Percentiles rank a stretch among this genome's conserved stretches.
phyloP scores from a whole-genome alignment of 2,329 filamentous ascomycete genomes.

The Sporothrix sp. region DNA sequence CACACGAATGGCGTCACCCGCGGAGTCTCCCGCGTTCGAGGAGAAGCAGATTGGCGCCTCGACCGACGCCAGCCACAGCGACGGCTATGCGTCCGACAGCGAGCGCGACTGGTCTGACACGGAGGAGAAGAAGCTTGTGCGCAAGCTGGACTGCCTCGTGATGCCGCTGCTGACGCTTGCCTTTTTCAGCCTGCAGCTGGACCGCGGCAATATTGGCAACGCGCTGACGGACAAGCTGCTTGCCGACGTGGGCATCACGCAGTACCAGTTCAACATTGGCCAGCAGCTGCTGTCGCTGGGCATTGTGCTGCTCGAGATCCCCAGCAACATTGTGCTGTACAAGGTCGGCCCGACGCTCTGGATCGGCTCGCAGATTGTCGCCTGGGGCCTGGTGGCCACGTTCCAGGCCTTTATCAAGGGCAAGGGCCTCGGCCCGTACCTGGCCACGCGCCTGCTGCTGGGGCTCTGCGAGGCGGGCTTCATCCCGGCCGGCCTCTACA shows the following conservation, averaged over 20 bases:
- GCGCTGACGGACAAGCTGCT: constrained; percentile 43
- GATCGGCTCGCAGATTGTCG: constrained; percentile 29
- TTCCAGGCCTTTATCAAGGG: constrained; percentile 33
- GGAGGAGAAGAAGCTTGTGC: constrained; percentile 3
- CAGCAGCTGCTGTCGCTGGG: constrained; percentile 32
- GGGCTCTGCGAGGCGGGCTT: constrained; percentile 32
- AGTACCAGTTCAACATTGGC: constrained; percentile 42
- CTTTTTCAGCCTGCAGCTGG: constrained; percentile 5
- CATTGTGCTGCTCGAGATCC: constrained; percentile 30
- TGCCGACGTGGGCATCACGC: constrained; percentile 37
- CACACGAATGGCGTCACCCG: constrained; percentile 1
- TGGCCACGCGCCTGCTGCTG: constrained; percentile 30
- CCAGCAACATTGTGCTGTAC: constrained; percentile 18
- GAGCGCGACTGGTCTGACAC: constrained; percentile 6
- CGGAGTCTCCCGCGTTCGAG: not conserved
- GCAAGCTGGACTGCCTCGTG: constrained; percentile 2
- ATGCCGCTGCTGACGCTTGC: constrained; percentile 7
- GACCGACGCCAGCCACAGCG: constrained; percentile 2
- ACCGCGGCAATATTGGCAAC: constrained; percentile 29
- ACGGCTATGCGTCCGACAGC: not conserved
- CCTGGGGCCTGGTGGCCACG: constrained; percentile 23
- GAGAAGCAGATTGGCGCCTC: not conserved
- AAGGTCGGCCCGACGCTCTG: constrained; percentile 27
- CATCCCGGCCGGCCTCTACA: constrained; percentile 38
- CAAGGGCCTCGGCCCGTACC: constrained; percentile 28